phyloP scores from a whole-genome alignment of 345 rosid genomes.

The Camelina neglecta region DNA sequence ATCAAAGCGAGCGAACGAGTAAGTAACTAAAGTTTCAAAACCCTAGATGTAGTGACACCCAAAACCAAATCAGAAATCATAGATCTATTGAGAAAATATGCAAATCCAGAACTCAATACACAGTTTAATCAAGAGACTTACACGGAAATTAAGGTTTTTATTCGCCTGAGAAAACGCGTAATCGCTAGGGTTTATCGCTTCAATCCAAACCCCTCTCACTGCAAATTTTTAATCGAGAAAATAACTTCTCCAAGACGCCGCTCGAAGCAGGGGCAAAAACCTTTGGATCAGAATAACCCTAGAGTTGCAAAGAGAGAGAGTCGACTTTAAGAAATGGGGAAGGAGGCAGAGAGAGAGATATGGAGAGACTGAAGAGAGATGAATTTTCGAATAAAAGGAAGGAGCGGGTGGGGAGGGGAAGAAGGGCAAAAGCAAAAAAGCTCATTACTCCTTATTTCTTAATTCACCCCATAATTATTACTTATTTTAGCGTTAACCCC shows the following conservation, averaged over 20 bases:
- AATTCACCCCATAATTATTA: not conserved
- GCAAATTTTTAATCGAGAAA: not conserved
- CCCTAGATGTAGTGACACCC: conserved; percentile 25
- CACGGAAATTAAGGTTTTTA: conserved; percentile 23
- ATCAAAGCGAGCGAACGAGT: conserved; percentile 13
- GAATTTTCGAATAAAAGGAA: conserved; percentile 60
- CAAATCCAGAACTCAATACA: conserved; percentile 9
- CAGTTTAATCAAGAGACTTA: conserved; percentile 27
- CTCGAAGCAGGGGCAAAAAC: conserved; percentile 12
- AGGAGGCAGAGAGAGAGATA: conserved; percentile 16
- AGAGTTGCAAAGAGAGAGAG: conserved; percentile 1
- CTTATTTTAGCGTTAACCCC: not conserved
- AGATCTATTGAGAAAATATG: conserved; percentile 36
- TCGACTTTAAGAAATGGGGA: not conserved
- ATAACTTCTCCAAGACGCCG: conserved; percentile 1
- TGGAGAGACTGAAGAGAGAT: not conserved
- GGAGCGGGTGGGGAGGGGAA: conserved; percentile 64
- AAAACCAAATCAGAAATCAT: conserved; percentile 26
- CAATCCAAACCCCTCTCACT: conserved; percentile 23
- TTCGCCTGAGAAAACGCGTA: conserved; percentile 1
- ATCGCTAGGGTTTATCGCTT: conserved; percentile 47
- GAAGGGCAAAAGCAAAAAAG: not conserved
- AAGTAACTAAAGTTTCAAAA: conserved; percentile 1
- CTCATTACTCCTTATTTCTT: conserved; percentile 5
- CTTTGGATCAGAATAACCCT: conserved; percentile 38